Evolutionary conservation across 306 rosid genomes (phyloP).

Genomic region (Trichosanthes cucumerina): DNA sequence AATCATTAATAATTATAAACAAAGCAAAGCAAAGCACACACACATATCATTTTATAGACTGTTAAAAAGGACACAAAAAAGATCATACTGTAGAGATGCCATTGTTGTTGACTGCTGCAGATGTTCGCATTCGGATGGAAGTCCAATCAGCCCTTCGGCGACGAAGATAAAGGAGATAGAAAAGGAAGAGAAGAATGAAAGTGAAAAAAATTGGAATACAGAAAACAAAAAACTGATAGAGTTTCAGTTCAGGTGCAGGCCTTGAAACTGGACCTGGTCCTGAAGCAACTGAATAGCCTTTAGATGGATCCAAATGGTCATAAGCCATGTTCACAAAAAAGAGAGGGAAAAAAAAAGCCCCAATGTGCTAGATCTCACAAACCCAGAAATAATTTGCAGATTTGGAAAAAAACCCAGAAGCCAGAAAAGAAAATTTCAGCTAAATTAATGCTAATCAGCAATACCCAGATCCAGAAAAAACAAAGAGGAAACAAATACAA

Average conservation of each 20-base stretch:
- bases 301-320: conserved; percentile 20
- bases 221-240: conserved; percentile 51
- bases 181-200: conserved; percentile 50
- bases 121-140: conserved; percentile 34
- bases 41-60: background rate
- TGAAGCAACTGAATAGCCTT: conserved; percentile 11
- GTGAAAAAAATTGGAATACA: conserved; percentile 55
- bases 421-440: background rate
- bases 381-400: background rate
- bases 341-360: background rate
- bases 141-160: conserved; percentile 56
- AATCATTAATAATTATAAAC: background rate
- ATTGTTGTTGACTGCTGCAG: conserved; percentile 2
- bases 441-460: background rate
- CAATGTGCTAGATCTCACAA: conserved; percentile 10
- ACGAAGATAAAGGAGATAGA: conserved; percentile 65
- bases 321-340: conserved; percentile 18
- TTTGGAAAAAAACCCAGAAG: background rate
- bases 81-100: conserved; percentile 30
- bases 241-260: conserved; percentile 28
- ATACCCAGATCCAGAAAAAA: conserved; percentile 10
- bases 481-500: background rate
- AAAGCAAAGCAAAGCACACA: background rate
- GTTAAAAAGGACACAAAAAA: background rate
- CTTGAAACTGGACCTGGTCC: conserved; percentile 5